These are phyloP conservation scores for Jasminum sambac DNA, from an alignment of 257 asterid genomes.

Conservation along the genomic window DNA sequence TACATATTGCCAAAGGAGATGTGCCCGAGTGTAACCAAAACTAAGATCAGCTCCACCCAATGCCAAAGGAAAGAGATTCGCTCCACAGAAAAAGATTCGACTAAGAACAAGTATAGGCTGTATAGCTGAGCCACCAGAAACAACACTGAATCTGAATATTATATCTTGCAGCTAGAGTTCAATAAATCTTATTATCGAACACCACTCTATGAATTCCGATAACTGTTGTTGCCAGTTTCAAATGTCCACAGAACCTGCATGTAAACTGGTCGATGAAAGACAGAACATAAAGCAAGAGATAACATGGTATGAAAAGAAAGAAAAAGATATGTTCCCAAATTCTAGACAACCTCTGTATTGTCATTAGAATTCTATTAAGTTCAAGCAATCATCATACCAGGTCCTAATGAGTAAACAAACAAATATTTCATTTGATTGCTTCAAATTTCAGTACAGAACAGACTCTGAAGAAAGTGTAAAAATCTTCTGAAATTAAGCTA, in stretches of 20 bases:
- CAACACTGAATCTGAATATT: conserved; percentile 4
- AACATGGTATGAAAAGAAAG: not conserved
- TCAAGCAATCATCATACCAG: not conserved
- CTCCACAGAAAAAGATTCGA: conserved; percentile 26
- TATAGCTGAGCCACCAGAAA: conserved; percentile 7
- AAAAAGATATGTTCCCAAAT: not conserved
- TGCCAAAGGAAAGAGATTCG: conserved; percentile 36
- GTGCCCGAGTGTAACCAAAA: conserved; percentile 41
- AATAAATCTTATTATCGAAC: conserved; percentile 27
- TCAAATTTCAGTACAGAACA: not conserved
- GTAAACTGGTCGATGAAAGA: conserved; percentile 16
- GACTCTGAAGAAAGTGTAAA: not conserved
- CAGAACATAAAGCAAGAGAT: conserved; percentile 6
- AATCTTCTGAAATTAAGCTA: conserved; percentile 8
- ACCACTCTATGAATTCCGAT: conserved; percentile 15
- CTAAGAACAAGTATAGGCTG: conserved; percentile 20
- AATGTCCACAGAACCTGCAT: conserved; percentile 37
- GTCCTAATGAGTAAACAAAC: not conserved
- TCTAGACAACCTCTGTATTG: not conserved
- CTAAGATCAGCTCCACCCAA: conserved; percentile 27
- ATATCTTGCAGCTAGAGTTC: conserved; percentile 14
- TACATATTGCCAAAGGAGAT: conserved; percentile 64
- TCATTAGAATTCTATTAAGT: not conserved
- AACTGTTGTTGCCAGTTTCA: conserved; percentile 11
- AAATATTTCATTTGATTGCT: not conserved